Percentiles rank a stretch among this genome's conserved stretches.
Evolutionary conservation across 192 early-diverging fungal genomes (phyloP).

Genomic region (Rhizoclosmatium sp.): DNA sequence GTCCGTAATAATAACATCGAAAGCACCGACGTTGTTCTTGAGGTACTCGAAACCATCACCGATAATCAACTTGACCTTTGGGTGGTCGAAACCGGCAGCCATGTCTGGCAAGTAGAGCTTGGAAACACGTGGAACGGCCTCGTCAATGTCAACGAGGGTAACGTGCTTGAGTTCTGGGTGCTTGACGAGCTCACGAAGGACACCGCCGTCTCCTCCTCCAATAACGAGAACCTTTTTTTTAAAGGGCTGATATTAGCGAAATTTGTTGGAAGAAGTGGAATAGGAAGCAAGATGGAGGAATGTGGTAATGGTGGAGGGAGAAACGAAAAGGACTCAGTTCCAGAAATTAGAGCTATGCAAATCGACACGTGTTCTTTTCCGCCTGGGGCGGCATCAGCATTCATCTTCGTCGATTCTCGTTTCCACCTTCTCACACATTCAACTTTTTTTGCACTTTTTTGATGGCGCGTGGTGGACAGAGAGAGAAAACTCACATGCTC

Average conservation of each 20-base stretch:
- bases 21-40: slow-evolving; percentile 83
- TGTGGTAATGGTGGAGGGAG: neutral
- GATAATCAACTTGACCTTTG: slow-evolving; percentile 94
- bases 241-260: slow-evolving; percentile 15
- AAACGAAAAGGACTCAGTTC: neutral
- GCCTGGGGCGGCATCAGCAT: slow-evolving; percentile 69
- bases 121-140: slow-evolving; percentile 88
- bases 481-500: slow-evolving; percentile 71
- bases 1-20: slow-evolving; percentile 99
- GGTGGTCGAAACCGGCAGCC: slow-evolving; percentile 92
- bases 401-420: slow-evolving; percentile 50
- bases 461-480: neutral
- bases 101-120: slow-evolving; percentile 94
- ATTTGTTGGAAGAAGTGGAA: slow-evolving; percentile 3
- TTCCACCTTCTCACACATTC: neutral
- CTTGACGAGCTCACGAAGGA: slow-evolving; percentile 97
- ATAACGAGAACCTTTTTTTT: slow-evolving; percentile 85
- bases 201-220: slow-evolving; percentile 99
- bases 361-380: slow-evolving; percentile 52
- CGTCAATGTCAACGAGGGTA: slow-evolving; percentile 96
- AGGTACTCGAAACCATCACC: slow-evolving; percentile 97
- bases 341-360: slow-evolving; percentile 16
- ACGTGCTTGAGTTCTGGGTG: slow-evolving; percentile 93
- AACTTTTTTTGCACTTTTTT: no score
- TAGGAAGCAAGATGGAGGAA: neutral